A percentile compares a stretch with the other conserved stretches of the same genome.
phyloP scores from a whole-genome alignment of 108 stramenopile genomes.

The Skeletonema costatum region DNA sequence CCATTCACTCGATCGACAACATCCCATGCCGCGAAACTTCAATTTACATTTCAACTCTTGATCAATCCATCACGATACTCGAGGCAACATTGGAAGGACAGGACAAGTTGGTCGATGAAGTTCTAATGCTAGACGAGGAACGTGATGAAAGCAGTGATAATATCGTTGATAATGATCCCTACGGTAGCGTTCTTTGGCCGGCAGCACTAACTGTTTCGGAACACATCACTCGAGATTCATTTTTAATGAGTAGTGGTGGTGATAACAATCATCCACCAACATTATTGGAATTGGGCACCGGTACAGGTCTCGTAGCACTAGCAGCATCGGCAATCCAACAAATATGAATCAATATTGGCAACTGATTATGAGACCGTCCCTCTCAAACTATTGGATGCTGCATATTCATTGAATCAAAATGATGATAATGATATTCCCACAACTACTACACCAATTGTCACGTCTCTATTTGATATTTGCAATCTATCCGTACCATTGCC shows the following conservation, averaged over 20 bases:
- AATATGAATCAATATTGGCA: conserved; percentile 50
- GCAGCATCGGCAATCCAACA: conserved; percentile 42
- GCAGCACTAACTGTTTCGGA: conserved; percentile 58
- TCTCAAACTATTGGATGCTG: conserved; percentile 33
- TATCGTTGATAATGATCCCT: conserved; percentile 37
- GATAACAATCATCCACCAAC: background rate
- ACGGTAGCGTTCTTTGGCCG: conserved; percentile 75
- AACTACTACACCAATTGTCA: conserved; percentile 18
- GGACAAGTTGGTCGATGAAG: conserved; percentile 57
- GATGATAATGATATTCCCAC: background rate
- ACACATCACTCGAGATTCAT: conserved; percentile 25
- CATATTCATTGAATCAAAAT: background rate
- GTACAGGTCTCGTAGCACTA: conserved; percentile 66
- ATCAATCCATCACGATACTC: conserved; percentile 51
- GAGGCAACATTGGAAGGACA: conserved; percentile 69
- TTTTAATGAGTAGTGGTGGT: background rate
- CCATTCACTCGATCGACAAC: conserved; percentile 39
- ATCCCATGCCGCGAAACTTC: conserved; percentile 48
- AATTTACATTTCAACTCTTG: conserved; percentile 32
- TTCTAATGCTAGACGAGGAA: conserved; percentile 50
- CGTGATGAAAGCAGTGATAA: background rate
- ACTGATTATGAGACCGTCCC: conserved; percentile 70
- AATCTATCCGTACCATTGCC: conserved; percentile 37
- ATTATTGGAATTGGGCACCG: conserved; percentile 64
- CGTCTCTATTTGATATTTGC: conserved; percentile 56